These are phyloP conservation scores for Biscogniauxia mediterranea DNA, from an alignment of 2,329 filamentous ascomycete genomes.

Conservation along the genomic window DNA sequence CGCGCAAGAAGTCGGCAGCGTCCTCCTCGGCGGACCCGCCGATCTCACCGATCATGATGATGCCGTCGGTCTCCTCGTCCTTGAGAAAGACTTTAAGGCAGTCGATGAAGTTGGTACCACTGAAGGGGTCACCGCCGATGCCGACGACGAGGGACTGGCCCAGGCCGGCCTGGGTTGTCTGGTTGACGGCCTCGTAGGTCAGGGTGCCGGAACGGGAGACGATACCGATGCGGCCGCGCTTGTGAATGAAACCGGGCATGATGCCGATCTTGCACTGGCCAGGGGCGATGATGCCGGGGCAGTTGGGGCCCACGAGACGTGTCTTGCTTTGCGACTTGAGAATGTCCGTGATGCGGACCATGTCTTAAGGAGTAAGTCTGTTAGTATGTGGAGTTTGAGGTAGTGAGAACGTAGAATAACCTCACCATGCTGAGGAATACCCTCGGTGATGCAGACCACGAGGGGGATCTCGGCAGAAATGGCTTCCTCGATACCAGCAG, in stretches of 20 bases:
- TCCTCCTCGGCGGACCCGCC: conserved; percentile 97
- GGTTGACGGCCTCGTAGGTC: conserved; percentile 99
- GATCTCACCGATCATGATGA: conserved; percentile 99
- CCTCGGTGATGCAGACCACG: conserved; percentile 96
- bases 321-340: conserved; percentile 98
- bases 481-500: conserved; percentile 94
- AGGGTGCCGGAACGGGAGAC: conserved; percentile 97
- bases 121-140: conserved; percentile 98
- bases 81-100: conserved; percentile 95
- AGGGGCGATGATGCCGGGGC: conserved; percentile 90
- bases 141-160: conserved; percentile 98
- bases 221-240: conserved; percentile 97
- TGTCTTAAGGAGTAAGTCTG: conserved; percentile 57
- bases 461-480: conserved; percentile 89
- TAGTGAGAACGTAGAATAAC: conserved; percentile 13
- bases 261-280: conserved; percentile 99
- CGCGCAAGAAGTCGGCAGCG: conserved; percentile 91
- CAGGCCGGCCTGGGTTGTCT: conserved; percentile 94
- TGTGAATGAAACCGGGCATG: conserved; percentile 99
- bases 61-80: conserved; percentile 95
- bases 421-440: conserved; percentile 93
- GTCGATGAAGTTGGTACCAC: conserved; percentile 99
- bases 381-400: conserved; percentile 2
- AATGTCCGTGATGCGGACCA: conserved; percentile 98
- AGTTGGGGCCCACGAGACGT: conserved; percentile 94